These are phyloP conservation scores for Pinus taeda DNA, from an alignment of 75 land plant species.

Conservation along the genomic window DNA sequence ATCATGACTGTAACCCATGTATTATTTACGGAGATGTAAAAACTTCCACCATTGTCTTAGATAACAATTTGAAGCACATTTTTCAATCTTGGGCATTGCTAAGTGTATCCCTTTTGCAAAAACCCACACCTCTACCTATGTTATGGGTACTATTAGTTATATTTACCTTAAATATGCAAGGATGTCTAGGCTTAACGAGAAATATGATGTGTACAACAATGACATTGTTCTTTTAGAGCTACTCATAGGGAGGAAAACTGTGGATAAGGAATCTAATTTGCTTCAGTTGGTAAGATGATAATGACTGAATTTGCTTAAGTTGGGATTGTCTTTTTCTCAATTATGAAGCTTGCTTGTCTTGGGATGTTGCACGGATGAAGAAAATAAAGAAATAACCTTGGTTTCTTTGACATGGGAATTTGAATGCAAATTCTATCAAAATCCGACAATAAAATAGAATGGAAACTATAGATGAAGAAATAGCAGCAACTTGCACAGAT, in stretches of 20 bases:
- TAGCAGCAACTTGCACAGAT: constrained; percentile 68
- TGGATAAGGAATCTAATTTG: constrained; percentile 38
- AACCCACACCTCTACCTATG: constrained; percentile 81
- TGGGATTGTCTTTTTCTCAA: no score
- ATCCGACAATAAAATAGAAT: constrained; percentile 61
- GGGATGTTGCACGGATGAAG: not conserved
- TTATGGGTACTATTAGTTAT: constrained; percentile 97
- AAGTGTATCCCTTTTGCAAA: constrained; percentile 56
- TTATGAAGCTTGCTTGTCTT: not conserved
- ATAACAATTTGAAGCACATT: constrained; percentile 87
- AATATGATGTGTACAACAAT: constrained; percentile 94
- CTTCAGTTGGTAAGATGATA: no score
- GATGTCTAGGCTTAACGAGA: constrained; percentile 88
- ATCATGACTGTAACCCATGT: constrained; percentile 94
- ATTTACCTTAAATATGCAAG: constrained; percentile 97
- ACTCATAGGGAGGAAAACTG: constrained; percentile 89
- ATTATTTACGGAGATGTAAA: constrained; percentile 96
- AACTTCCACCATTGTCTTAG: constrained; percentile 87
- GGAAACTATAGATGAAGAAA: constrained; percentile 78
- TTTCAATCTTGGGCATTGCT: constrained; percentile 96
- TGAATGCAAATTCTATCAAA: constrained; percentile 66
- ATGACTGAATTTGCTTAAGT: not conserved
- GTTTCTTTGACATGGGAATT: not conserved
- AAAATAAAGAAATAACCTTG: not conserved
- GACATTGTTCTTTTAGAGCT: constrained; percentile 95